Percentiles rank a stretch among this genome's conserved stretches.
Conservation (phyloP, 2,329 filamentous ascomycete genomes). For the Pseudogymnoascus sp. region DNA sequence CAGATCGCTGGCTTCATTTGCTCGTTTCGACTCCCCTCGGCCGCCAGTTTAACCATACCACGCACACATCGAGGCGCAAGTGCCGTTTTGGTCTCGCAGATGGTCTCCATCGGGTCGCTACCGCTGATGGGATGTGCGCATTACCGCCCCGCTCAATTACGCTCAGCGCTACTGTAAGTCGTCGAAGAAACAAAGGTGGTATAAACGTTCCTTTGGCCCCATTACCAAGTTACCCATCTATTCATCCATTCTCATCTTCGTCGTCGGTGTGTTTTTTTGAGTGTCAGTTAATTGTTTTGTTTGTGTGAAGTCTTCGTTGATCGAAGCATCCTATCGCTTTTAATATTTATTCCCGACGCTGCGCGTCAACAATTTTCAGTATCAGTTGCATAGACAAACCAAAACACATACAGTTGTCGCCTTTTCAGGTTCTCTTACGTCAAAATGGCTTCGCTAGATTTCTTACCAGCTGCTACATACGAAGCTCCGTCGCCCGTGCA, state of each 20-base stretch:
- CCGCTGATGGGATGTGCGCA: neutral
- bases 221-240: conserved; percentile 1
- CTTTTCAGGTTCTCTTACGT: neutral
- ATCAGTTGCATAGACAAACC: conserved; percentile 4
- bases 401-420: conserved; percentile 13
- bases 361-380: conserved; percentile 22
- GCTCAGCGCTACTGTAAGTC: conserved; percentile 12
- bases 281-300: conserved; percentile 14
- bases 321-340: conserved; percentile 34
- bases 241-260: conserved; percentile 13
- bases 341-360: conserved; percentile 27
- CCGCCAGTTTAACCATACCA: neutral
- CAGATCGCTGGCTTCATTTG: conserved; percentile 3
- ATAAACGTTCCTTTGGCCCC: conserved; percentile 12
- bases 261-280: conserved; percentile 15
- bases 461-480: conserved; percentile 45
- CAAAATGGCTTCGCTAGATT: conserved; percentile 33
- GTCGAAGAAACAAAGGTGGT: conserved; percentile 1
- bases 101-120: neutral
- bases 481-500: conserved; percentile 46
- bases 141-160: conserved; percentile 6
- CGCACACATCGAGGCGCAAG: conserved; percentile 5
- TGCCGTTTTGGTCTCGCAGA: conserved; percentile 10
- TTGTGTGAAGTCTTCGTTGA: conserved; percentile 31
- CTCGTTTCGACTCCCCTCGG: neutral